Conservation (phyloP, 495 filamentous ascomycete genomes). For the Clohesyomyces aquaticus region DNA sequence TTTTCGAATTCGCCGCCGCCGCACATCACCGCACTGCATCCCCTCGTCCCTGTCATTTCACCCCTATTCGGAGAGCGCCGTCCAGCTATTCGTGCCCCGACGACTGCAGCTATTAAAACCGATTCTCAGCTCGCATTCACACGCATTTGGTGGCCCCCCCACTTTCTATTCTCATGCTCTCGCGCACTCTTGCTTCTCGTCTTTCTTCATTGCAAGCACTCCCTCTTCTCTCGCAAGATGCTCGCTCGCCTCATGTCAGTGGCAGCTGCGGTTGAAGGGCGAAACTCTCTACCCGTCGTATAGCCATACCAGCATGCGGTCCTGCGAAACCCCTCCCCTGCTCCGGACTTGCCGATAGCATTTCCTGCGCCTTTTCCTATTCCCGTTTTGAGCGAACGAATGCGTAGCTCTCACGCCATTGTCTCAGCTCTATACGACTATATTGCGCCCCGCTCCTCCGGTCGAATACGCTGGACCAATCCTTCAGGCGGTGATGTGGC, state of each 20-base stretch:
- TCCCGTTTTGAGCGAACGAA: constrained; percentile 22
- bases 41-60: constrained; percentile 21
- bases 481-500: constrained; percentile 12
- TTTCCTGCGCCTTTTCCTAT: constrained; percentile 18
- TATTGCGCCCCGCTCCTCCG: constrained; percentile 22
- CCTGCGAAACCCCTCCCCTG: constrained; percentile 11
- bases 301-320: constrained; percentile 16
- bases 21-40: constrained; percentile 17
- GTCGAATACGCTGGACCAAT: constrained; percentile 28
- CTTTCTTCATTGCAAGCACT: constrained; percentile 31
- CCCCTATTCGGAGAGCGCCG: constrained; percentile 13
- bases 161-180: constrained; percentile 22
- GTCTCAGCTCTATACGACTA: constrained; percentile 26
- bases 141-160: constrained; percentile 7
- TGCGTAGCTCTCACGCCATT: constrained; percentile 32
- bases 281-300: constrained; percentile 23
- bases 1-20: constrained; percentile 24
- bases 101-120: constrained; percentile 8
- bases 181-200: constrained; percentile 21
- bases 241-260: constrained; percentile 22
- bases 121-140: constrained; percentile 20
- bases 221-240: constrained; percentile 28
- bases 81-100: constrained; percentile 16
- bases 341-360: constrained; percentile 24
- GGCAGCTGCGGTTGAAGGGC: constrained; percentile 28